Evolutionary conservation across 2,329 filamentous ascomycete species (phyloP), one percentile per base, ranked within the genome.

Genomic region (Ophiosphaerella herpotricha): DNA sequence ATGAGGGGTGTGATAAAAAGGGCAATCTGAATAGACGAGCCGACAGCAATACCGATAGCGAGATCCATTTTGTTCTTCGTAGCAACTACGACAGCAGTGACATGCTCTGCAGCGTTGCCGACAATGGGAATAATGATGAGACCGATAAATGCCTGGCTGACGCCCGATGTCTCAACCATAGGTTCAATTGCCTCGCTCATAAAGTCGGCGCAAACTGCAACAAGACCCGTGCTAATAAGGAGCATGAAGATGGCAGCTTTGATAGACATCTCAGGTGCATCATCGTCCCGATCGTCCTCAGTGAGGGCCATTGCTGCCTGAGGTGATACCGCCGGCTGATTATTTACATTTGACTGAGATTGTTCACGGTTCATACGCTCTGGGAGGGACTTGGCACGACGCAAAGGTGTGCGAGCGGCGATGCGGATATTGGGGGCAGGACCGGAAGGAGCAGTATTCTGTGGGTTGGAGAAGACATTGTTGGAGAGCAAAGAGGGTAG

Each of bases 41-140:
- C 89, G 31, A 92, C 86, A 11, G 88, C 89, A 9, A 92, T 88
- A 66, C 88, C 89, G 56, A 92, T 91, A 3, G 89, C 86, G 7
- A 92, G 77, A 65, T 92, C 89, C 87, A 91, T 91, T 75, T 92
- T 92, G 74, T 91, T 90, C 78, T 91, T 91, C 61, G 86, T 82
- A 6, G 89, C 89, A 1, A 92, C 89, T 0, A 85, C 89, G 46
- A 92, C 88, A 6, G 89, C 89, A 0, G 89, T 91, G 16, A 89
- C 87, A 77, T 92, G 89, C 75, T 92, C 89, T 12, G 88, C 89
- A 2, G 89, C 89, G 63, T 92, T 92, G 34, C 89, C 88, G n/a
- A 91, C 89, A 61, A 92, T 91, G 7, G 89, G 89, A 4, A 93
- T 77, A 44, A 93, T 84, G 61, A 93, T 91, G 9, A 92, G 80